Base-by-base conservation (phyloP, 257 asterid species). In the Solanum appendiculatum region DNA sequence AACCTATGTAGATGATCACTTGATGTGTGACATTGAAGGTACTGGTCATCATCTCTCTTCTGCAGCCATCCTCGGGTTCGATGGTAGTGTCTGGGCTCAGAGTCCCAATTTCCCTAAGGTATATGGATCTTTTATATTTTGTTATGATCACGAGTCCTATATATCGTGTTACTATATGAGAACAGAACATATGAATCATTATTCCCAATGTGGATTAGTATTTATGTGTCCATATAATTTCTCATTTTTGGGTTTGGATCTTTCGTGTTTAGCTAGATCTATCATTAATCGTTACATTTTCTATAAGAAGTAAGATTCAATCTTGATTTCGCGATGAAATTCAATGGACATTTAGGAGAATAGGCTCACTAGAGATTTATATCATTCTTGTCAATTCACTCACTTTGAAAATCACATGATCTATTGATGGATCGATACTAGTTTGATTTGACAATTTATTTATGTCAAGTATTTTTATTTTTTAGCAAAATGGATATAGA, bases 1-100 rank as follows among this genome's bases (percentile, higher is more conserved):
- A 88, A 89, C 93, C 3, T 92, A 93, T 18, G 95, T 93, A 1
- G 94, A 93, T 60, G 95, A 93, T 2, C 94, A 93, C 29, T 88
- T 93, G 91, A 92, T 93, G 95, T 91, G 93, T 16, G 95, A 92
- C 10, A 88, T 93, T 77, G 95, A 93, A 66, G 93, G 93, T 29
- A 60, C 89, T 3, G 95, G 93, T 82, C 87, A 60, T 89, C 90
- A 86, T 87, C 94, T 93, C 68, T 14, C 93, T 64, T 84, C 94
- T 25, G 93, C 95, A 0, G 95, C 95, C 82, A 93, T 93, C 88
- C 85, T 93, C 78, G 94, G 95, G 48, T 93, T 86, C 83, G 95
- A 93, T 86, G 95, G 93, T 23, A 68, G 90, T 87, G 85, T 93
- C 15, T 93, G 95, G 95, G 93, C 95, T 81, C 92, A 91, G 88